phyloP scores from a whole-genome alignment of 1,284 basidiomycete genomes.

The Cutaneotrichosporon sp. region DNA sequence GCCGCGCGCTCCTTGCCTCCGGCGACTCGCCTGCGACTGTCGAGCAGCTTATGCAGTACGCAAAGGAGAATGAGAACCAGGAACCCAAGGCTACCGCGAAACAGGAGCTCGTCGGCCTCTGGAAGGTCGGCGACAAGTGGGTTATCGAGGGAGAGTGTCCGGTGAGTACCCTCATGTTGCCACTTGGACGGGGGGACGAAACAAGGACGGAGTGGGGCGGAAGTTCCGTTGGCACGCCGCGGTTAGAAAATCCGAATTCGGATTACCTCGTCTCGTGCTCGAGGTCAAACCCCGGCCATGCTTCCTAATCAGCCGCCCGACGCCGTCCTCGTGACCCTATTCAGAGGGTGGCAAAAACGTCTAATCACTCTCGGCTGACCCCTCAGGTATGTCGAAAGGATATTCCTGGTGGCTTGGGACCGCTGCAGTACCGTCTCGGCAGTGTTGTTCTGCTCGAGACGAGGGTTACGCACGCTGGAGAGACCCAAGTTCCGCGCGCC shows the following conservation, averaged over 20 bases:
- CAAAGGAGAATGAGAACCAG: slow-evolving; percentile 5
- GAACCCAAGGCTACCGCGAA: slow-evolving; percentile 16
- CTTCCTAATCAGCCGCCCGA: no score
- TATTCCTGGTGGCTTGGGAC: slow-evolving; percentile 31
- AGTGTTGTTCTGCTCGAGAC: slow-evolving; percentile 25
- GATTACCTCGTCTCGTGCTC: background rate
- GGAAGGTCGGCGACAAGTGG: slow-evolving; percentile 27
- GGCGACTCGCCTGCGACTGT: slow-evolving; percentile 12
- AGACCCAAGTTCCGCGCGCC: background rate
- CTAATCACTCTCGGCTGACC: slow-evolving; percentile 1
- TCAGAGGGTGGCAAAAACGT: background rate
- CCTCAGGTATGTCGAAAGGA: slow-evolving; percentile 31
- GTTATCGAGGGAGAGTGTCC: slow-evolving; percentile 47
- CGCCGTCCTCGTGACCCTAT: background rate
- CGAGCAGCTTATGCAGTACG: slow-evolving; percentile 14
- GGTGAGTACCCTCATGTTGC: slow-evolving; percentile 23
- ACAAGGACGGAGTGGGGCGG: background rate
- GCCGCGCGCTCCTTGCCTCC: background rate
- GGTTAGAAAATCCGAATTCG: background rate
- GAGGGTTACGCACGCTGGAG: slow-evolving; percentile 7
- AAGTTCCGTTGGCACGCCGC: no score
- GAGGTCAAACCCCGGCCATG: background rate
- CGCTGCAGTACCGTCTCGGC: slow-evolving; percentile 22
- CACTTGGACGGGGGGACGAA: no score
- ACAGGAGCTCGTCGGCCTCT: slow-evolving; percentile 32